Percentiles rank a stretch among this genome's conserved stretches.
Evolutionary conservation across 192 early-diverging fungal genomes (phyloP).

Genomic region (Coemansia reversa): DNA sequence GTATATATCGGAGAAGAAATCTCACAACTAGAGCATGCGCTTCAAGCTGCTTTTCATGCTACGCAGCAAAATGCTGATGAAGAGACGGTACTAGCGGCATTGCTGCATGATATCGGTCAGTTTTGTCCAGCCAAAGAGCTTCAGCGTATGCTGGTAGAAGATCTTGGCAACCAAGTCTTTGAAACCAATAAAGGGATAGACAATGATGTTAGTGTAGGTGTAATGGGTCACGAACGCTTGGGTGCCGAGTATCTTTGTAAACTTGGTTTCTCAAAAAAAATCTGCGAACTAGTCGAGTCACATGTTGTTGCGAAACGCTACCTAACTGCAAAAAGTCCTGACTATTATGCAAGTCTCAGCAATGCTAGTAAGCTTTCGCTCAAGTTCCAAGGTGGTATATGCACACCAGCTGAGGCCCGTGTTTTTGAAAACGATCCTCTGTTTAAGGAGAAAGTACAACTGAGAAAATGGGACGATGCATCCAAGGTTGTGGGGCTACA

Average conservation of each 20-base stretch:
- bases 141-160: conserved; percentile 53
- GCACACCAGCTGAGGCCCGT: conserved; percentile 39
- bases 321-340: conserved; percentile 49
- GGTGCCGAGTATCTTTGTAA: conserved; percentile 58
- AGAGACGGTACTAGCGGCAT: conserved; percentile 55
- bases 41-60: conserved; percentile 57
- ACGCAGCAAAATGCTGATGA: conserved; percentile 47
- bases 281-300: conserved; percentile 56
- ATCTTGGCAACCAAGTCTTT: conserved; percentile 11
- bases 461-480: conserved; percentile 59
- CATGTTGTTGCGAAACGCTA: conserved; percentile 63
- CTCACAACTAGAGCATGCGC: conserved; percentile 58
- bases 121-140: conserved; percentile 54
- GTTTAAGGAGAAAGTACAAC: conserved; percentile 56
- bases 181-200: neutral
- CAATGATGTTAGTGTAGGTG: conserved; percentile 26
- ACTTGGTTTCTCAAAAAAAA: conserved; percentile 57
- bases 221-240: conserved; percentile 57
- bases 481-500: conserved; percentile 48
- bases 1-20: conserved; percentile 60
- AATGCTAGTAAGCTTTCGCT: conserved; percentile 57
- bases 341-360: conserved; percentile 54
- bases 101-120: conserved; percentile 62
- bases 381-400: conserved; percentile 56
- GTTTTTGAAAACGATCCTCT: conserved; percentile 56